Evolutionary conservation across 164 flowering plant species (phyloP).

Genomic region (Taxillus chinensis): DNA sequence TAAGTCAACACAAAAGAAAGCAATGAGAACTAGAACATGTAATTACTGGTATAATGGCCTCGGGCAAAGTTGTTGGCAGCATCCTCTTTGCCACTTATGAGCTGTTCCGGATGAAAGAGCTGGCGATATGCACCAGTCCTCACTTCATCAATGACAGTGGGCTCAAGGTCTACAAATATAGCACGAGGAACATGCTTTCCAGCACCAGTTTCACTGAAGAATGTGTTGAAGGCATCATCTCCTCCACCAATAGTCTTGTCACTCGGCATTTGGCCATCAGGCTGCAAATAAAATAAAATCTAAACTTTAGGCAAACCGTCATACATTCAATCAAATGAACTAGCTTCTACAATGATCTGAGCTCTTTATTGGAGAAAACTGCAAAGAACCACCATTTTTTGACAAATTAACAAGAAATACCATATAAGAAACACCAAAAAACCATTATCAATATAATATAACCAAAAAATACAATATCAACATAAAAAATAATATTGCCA

Average conservation of each 20-base stretch:
- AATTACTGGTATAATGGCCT: conserved; percentile 48
- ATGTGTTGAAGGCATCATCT: conserved; percentile 79
- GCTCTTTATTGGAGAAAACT: too few relatives aligned
- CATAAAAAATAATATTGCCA: too few relatives aligned
- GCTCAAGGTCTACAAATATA: conserved; percentile 51
- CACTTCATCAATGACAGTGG: conserved; percentile 55
- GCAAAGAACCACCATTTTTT: too few relatives aligned
- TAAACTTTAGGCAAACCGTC: too few relatives aligned
- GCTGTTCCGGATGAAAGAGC: conserved; percentile 42
- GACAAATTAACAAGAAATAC: too few relatives aligned
- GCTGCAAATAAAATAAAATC: conserved; percentile 22
- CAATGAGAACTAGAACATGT: not conserved
- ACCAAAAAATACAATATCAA: too few relatives aligned
- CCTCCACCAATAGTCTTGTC: conserved; percentile 70
- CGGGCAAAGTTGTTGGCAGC: conserved; percentile 64
- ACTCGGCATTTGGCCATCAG: conserved; percentile 81
- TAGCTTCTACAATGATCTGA: too few relatives aligned
- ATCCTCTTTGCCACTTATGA: conserved; percentile 49
- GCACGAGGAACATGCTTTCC: conserved; percentile 54
- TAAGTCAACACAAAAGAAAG: not conserved
- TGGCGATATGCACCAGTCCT: conserved; percentile 44
- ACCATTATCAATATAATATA: too few relatives aligned
- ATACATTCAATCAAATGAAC: too few relatives aligned
- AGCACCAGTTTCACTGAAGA: conserved; percentile 56
- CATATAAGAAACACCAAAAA: too few relatives aligned